Percentiles rank a stretch among this genome's conserved stretches.
Conservation (phyloP, 2,329 filamentous ascomycete genomes). For the Ascochyta viciae-villosae region DNA sequence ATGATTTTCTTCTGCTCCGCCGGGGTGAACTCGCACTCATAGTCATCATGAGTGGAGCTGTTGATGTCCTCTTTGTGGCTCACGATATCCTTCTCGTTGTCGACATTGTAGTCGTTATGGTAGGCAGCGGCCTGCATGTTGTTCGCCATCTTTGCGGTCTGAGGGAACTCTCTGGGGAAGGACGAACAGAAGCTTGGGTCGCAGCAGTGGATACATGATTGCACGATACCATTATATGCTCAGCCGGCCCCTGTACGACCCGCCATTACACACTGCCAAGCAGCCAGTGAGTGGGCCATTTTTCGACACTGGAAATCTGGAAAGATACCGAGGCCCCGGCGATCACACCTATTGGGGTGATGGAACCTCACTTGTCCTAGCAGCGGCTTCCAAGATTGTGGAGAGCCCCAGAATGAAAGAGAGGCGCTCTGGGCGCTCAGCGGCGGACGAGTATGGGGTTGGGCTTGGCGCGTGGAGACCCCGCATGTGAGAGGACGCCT, state of each 20-base stretch:
- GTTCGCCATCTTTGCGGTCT: conserved; percentile 15
- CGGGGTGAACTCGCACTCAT: conserved; percentile 58
- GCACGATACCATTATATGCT: conserved; percentile 21
- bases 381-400: conserved; percentile 9
- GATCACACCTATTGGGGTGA: conserved; percentile 14
- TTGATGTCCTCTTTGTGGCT: conserved; percentile 35
- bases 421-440: conserved; percentile 18
- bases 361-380: conserved; percentile 14
- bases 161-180: conserved; percentile 1
- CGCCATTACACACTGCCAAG: conserved; percentile 26
- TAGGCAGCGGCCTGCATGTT: conserved; percentile 6
- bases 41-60: conserved; percentile 32
- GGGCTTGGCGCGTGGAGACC: conserved; percentile 40
- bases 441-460: conserved; percentile 26
- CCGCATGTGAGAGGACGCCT: conserved; percentile 28
- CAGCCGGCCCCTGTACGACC: conserved; percentile 21
- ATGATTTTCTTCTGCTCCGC: conserved; percentile 73
- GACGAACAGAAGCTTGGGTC: conserved; percentile 13
- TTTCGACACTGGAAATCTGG: conserved; percentile 12
- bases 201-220: conserved; percentile 4
- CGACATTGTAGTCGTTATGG: conserved; percentile 23
- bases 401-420: conserved; percentile 18
- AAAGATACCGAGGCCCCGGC: conserved; percentile 38
- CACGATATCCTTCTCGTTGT: conserved; percentile 33
- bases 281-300: conserved; percentile 8